A percentile compares a stretch with the other conserved stretches of the same genome.
phyloP scores from a whole-genome alignment of 345 rosid species.

The Lumnitzera racemosa region DNA sequence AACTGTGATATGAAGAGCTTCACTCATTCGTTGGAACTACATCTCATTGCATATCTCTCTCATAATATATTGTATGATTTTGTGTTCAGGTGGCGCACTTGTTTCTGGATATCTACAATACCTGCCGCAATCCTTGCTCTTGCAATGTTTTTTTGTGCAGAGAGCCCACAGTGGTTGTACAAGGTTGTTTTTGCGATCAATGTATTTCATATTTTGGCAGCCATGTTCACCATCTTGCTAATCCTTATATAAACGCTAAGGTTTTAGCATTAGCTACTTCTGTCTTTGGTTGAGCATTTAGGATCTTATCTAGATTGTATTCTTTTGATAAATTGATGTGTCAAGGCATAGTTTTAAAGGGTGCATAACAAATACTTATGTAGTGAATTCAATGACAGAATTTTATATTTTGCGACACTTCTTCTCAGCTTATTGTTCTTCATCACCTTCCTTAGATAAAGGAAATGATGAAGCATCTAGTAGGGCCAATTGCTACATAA shows the following conservation, averaged over 20 bases:
- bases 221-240: background rate
- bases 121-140: constrained; percentile 80
- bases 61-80: background rate
- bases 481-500: too few relatives aligned
- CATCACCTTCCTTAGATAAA: background rate
- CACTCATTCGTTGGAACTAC: too few relatives aligned
- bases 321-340: too few relatives aligned
- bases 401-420: too few relatives aligned
- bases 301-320: too few relatives aligned
- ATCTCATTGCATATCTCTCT: too few relatives aligned
- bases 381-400: too few relatives aligned
- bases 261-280: background rate
- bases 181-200: constrained; percentile 45
- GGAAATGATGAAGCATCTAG: too few relatives aligned
- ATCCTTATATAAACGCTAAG: background rate
- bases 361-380: too few relatives aligned
- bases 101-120: constrained; percentile 78
- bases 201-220: background rate
- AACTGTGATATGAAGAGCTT: too few relatives aligned
- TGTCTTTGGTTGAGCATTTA: too few relatives aligned
- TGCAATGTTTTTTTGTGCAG: constrained; percentile 75
- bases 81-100: constrained; percentile 81
- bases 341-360: too few relatives aligned
- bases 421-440: background rate
- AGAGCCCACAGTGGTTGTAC: constrained; percentile 85